Evolutionary conservation across 2,329 filamentous ascomycete species (phyloP), one percentile per base, ranked within the genome.

Genomic region (Fusarium nanum): DNA sequence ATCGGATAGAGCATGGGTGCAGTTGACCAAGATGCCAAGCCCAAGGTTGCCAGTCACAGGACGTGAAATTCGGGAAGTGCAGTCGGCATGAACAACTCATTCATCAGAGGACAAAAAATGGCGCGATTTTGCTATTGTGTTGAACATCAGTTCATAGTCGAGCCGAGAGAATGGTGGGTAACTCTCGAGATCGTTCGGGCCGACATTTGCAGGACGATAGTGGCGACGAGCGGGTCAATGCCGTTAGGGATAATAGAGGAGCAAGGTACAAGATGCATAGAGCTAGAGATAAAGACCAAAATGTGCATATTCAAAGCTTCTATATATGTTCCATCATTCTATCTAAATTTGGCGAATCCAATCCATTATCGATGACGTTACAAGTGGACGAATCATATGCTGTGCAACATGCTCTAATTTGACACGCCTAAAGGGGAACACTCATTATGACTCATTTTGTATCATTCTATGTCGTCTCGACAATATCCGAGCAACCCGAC

Each of bases 371-470:
- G 2, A 7, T 30, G n/a, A 5, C 1, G 4, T n/a, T 4, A 12
- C 18, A 6, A 37, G 34, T 12, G 18, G 2, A 37, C 1, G 18
- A n/a, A 37, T n/a, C 6, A 1, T n/a, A 12, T 12, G 18, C 34
- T 37, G 34, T 37, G 34, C 10, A 6, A 37, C 18, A 7, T 37
- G 18, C 1, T 20, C 3, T 3, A 28, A 7, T 9, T 16, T 16
- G 16, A n/a, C 18, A 10, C 14, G 5, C 22, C 41, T 12, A 16
- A 23, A 46, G n/a, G 23, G 47, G 23, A 42, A 32, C 14, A 22
- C 20, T 44, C 28, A 46, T 30, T 7, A 60, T 65, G 62, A 65
- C 46, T 65, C 62, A 65, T 60, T 37, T 1, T 44, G 14, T 12
- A 28, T 60, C 60, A 65, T n/a, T 0, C 0, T 60, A 23, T 22